A percentile compares a stretch with the other conserved stretches of the same genome.
Conservation (phyloP, 345 rosid genomes). For the Acer campestre region DNA sequence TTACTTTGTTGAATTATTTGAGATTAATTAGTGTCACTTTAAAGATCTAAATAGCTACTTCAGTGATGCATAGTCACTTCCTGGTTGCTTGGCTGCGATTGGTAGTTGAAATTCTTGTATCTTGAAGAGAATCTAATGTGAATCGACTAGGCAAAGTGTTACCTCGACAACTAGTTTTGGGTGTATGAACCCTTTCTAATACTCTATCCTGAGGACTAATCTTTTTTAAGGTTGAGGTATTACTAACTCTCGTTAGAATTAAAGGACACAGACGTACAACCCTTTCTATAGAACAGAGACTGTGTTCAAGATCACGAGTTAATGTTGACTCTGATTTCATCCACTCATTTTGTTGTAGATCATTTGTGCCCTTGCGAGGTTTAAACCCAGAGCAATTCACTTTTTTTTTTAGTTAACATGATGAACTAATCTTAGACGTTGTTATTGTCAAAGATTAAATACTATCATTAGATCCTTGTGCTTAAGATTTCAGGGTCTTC, state of each 20-base stretch:
- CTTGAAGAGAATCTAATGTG: too few relatives aligned
- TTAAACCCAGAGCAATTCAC: background rate
- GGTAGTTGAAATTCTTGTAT: background rate
- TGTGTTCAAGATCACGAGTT: background rate
- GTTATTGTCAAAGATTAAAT: background rate
- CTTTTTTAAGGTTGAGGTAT: background rate
- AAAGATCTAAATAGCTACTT: background rate
- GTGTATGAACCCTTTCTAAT: background rate
- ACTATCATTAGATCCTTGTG: background rate
- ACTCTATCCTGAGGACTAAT: background rate
- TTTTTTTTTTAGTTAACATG: background rate
- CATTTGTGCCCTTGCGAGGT: background rate
- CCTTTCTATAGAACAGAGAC: background rate
- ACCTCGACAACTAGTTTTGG: background rate
- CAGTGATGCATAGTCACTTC: background rate
- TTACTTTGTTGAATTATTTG: background rate
- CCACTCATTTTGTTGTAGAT: background rate
- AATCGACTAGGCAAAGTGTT: background rate
- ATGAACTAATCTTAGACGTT: background rate
- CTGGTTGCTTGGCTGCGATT: background rate
- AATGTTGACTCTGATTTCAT: background rate
- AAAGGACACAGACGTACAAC: background rate
- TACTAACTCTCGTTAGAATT: background rate
- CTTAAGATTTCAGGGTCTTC: background rate
- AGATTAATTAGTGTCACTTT: conserved; percentile 5